phyloP scores from a whole-genome alignment of 2,329 filamentous ascomycete genomes.

The Rhytidhysteron rufulum region DNA sequence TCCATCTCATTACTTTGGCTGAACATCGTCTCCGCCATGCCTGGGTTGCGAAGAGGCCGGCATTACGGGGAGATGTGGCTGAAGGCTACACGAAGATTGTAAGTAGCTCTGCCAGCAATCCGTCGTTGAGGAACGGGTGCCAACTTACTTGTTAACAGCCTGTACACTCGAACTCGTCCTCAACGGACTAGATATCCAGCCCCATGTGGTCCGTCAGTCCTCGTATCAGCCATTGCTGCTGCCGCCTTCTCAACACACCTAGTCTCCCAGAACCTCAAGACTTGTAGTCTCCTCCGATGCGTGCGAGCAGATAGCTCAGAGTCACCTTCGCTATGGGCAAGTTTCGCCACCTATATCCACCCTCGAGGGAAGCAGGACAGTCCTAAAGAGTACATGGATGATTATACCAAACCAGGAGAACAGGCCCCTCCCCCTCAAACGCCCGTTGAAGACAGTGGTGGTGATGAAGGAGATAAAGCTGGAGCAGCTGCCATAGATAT shows the following conservation, averaged over 20 bases:
- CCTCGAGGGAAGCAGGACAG: slow-evolving; percentile 5
- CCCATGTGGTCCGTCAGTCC: slow-evolving; percentile 26
- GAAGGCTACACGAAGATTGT: slow-evolving; percentile 26
- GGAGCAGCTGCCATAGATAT: slow-evolving; percentile 28
- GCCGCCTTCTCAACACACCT: slow-evolving; percentile 15
- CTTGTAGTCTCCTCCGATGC: slow-evolving; percentile 15
- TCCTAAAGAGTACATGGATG: slow-evolving; percentile 16
- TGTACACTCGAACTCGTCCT: slow-evolving; percentile 16
- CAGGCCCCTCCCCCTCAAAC: slow-evolving; percentile 33
- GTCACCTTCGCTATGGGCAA: slow-evolving; percentile 14
- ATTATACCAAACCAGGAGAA: slow-evolving; percentile 20
- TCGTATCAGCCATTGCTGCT: slow-evolving; percentile 20
- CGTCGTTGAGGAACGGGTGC: background rate
- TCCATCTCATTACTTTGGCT: slow-evolving; percentile 7
- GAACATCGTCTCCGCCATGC: slow-evolving; percentile 14
- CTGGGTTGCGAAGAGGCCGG: slow-evolving; percentile 18
- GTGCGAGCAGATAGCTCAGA: slow-evolving; percentile 27
- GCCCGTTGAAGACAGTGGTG: slow-evolving; percentile 20
- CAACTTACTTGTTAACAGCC: slow-evolving; percentile 15
- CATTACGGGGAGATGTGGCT: slow-evolving; percentile 24
- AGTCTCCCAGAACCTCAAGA: slow-evolving; percentile 3
- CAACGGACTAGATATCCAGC: background rate
- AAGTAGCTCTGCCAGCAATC: slow-evolving; percentile 6
- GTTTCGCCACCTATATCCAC: slow-evolving; percentile 2
- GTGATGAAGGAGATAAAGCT: slow-evolving; percentile 18